Evolutionary conservation across 2,329 filamentous ascomycete species (phyloP), one percentile per base, ranked within the genome.

Genomic region (Claviceps africana): DNA sequence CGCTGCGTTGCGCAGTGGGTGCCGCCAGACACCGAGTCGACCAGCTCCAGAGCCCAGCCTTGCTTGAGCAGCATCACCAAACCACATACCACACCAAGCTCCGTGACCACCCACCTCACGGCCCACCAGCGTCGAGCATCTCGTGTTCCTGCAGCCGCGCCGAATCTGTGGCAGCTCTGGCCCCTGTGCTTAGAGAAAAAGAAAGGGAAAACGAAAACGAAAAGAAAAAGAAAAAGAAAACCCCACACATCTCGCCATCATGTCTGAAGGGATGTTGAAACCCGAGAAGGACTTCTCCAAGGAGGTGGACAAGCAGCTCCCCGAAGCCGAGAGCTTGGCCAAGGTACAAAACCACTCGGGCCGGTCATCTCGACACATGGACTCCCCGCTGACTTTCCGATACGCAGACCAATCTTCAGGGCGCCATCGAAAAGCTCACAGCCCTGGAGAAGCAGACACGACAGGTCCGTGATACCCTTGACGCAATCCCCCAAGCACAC

Each of bases 211-310:
- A 19, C 0, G 7, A 17, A 40, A 15, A 40, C n/a, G 7, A 40
- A 9, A n/a, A 15, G 8, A 9, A 28, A 28, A 17, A 6, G 28
- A 17, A 13, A 17, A 44, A 44, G 15, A 22, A 25, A 22, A 13
- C 13, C n/a, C 22, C 21, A 49, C 39, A 28, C 33, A 48, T 47
- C 33, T 44, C 54, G 52, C 54, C 60, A 66, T 52, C 67, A 95
- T 95, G 89, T 86, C 89, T 64, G 86, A 89, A 72, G 82, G 82
- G 70, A 72, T 78, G 64, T 72, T 93, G 70, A 95, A 94, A 81
- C 88, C 91, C 65, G 93, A 98, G 77, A 96, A 95, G 85, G 93
- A 98, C 82, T 96, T 87, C 81, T 85, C 87, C 66, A 95, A 95
- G 74, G 90, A 97, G 72, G 88, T 88, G 64, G 90, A 97, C 76